Percentiles rank a stretch among this genome's conserved stretches.
These are phyloP conservation scores for Nicotiana undulata DNA, from an alignment of 257 asterid genomes.

Conservation along the genomic window DNA sequence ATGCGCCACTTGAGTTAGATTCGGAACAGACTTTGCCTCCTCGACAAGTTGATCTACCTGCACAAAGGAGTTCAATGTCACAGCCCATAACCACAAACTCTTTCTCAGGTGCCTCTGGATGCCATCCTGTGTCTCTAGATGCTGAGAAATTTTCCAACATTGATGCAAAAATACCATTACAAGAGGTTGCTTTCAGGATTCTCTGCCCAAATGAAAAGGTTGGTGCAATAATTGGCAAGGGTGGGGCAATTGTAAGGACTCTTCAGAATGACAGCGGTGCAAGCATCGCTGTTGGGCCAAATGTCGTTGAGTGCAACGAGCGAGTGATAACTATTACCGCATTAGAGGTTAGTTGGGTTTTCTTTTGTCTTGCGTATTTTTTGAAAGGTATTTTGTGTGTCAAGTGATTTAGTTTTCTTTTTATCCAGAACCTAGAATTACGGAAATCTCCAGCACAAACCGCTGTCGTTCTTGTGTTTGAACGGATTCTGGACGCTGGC, in stretches of 20 bases:
- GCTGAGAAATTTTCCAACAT: constrained; percentile 21
- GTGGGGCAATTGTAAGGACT: constrained; percentile 50
- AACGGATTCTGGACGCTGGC: constrained; percentile 33
- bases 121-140: constrained; percentile 14
- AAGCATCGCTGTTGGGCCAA: constrained; percentile 39
- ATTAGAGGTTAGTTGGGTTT: constrained; percentile 36
- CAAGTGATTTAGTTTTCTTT: neutral
- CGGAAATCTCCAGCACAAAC: constrained; percentile 54
- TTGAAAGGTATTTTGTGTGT: neutral
- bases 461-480: constrained; percentile 48
- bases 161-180: constrained; percentile 25
- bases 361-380: constrained; percentile 1
- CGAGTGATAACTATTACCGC: constrained; percentile 55
- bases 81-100: constrained; percentile 34
- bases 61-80: constrained; percentile 25
- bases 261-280: constrained; percentile 58
- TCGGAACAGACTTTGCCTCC: constrained; percentile 20
- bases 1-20: constrained; percentile 21
- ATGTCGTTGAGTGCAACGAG: constrained; percentile 44
- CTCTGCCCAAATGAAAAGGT: constrained; percentile 54
- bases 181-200: constrained; percentile 51
- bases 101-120: constrained; percentile 17
- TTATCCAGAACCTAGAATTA: constrained; percentile 37
- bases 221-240: constrained; percentile 66
- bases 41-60: constrained; percentile 27